phyloP scores from a whole-genome alignment of 2,329 filamentous ascomycete genomes.

The Blumeria graminis region DNA sequence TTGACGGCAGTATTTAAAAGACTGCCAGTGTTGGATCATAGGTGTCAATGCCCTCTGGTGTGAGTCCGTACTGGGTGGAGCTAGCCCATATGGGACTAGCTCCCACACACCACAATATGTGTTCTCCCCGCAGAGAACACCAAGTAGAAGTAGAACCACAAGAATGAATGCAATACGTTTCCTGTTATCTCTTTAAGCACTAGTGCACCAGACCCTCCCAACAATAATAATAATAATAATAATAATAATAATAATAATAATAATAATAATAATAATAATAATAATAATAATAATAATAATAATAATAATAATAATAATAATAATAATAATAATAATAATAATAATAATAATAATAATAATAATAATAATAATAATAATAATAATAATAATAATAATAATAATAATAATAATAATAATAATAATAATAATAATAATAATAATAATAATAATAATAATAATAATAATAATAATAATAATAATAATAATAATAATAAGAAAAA shows the following conservation, averaged over 20 bases:
- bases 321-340: constrained; percentile 1
- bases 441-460: constrained; percentile 1
- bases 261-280: constrained; percentile 1
- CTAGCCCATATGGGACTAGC: no score
- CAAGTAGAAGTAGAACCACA: no score
- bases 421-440: constrained; percentile 1
- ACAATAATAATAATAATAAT: constrained; percentile 1
- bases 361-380: constrained; percentile 1
- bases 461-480: constrained; percentile 1
- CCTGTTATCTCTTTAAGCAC: no score
- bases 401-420: constrained; percentile 1
- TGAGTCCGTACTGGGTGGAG: no score
- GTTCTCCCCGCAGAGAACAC: no score
- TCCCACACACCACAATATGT: no score
- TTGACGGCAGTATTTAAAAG: no score
- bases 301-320: constrained; percentile 1
- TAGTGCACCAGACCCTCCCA: no score
- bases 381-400: constrained; percentile 1
- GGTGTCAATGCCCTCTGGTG: no score
- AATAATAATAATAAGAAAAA: constrained; percentile 1
- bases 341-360: constrained; percentile 1
- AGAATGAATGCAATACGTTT: no score
- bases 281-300: constrained; percentile 1
- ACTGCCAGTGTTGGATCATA: no score
- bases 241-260: constrained; percentile 1